Evolutionary conservation across 345 rosid species (phyloP), one percentile per base, ranked within the genome.

Genomic region (Ailanthus altissimus): DNA sequence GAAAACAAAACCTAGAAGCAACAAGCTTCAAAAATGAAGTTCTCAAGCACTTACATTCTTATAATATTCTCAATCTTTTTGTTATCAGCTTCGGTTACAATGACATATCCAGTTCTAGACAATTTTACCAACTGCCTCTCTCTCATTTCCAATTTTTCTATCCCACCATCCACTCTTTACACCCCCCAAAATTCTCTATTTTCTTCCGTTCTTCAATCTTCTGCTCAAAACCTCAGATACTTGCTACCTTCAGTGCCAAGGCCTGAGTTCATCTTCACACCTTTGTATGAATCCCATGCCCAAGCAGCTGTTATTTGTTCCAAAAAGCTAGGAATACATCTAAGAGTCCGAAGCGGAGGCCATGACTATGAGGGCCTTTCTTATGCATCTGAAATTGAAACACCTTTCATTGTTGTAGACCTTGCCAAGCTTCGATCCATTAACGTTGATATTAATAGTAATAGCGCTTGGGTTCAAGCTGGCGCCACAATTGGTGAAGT

Each of bases 401-500:
- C 78, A 9, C 83, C 85, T 45, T 85, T 82, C 77, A 21, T 78
- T 16, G 61, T 85, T 40, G 54, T 82, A 26, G 87, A 85, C 78
- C 81, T 79, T 8, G 64, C 75, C 58, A 74, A 58, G 46, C 81
- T 85, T 18, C 81, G 85, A 4, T 43, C 75, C 20, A 28, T 85
- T n/a, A 21, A 20, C 8, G 83, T 85, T 8, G 76, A 80, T 61
- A 71, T 82, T 5, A 36, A 68, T 0, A 47, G 67, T 51, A 70
- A 56, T 18, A 77, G 77, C 15, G 85, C 87, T 3, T 85, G 87
- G 87, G 83, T 73, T 59, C 83, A 84, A 46, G 77, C 84, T 3
- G 87, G 87, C 1, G 87, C 87, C 25, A 84, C 87, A 0, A 14
- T 57, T 21, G 87, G 87, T 46, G 87, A 84, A 25, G 73, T 77